Conservation (phyloP, 1,284 basidiomycete species). For the Sphagnurus paluster region DNA sequence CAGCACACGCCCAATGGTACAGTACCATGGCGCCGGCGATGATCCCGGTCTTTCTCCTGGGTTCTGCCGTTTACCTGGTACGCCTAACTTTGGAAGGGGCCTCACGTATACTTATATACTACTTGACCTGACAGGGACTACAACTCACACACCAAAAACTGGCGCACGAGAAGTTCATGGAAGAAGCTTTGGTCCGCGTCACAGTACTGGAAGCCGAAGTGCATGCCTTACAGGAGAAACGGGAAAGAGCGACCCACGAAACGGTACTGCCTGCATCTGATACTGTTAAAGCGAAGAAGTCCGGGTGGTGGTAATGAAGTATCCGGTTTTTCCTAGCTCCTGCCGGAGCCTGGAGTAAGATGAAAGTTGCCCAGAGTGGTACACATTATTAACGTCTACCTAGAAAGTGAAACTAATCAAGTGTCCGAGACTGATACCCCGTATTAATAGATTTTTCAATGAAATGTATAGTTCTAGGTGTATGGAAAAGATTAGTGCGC, state of each 20-base stretch:
- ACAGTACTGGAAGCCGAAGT: slow-evolving; percentile 61
- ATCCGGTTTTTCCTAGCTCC: background rate
- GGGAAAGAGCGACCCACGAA: slow-evolving; percentile 5
- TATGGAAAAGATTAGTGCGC: slow-evolving; percentile 6
- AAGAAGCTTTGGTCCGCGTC: slow-evolving; percentile 55
- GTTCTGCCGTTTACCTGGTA: slow-evolving; percentile 76
- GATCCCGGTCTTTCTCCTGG: slow-evolving; percentile 74
- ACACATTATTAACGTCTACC: slow-evolving; percentile 13
- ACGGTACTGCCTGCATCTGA: background rate
- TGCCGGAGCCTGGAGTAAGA: background rate
- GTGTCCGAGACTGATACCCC: background rate
- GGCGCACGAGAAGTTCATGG: slow-evolving; percentile 69
- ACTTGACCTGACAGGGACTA: slow-evolving; percentile 48
- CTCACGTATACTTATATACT: background rate
- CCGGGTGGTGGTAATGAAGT: slow-evolving; percentile 22
- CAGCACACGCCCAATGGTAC: slow-evolving; percentile 65
- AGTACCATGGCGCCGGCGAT: slow-evolving; percentile 68
- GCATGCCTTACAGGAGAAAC: slow-evolving; percentile 35
- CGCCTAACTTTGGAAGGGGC: no score
- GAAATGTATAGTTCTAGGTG: background rate
- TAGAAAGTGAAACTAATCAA: slow-evolving; percentile 9
- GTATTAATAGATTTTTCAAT: slow-evolving; percentile 4
- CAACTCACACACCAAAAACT: slow-evolving; percentile 61
- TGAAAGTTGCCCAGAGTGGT: slow-evolving; percentile 7
- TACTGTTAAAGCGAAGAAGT: slow-evolving; percentile 9